Evolutionary conservation across 768 basidiomycete species (phyloP).

Genomic region (Trametes punicea): DNA sequence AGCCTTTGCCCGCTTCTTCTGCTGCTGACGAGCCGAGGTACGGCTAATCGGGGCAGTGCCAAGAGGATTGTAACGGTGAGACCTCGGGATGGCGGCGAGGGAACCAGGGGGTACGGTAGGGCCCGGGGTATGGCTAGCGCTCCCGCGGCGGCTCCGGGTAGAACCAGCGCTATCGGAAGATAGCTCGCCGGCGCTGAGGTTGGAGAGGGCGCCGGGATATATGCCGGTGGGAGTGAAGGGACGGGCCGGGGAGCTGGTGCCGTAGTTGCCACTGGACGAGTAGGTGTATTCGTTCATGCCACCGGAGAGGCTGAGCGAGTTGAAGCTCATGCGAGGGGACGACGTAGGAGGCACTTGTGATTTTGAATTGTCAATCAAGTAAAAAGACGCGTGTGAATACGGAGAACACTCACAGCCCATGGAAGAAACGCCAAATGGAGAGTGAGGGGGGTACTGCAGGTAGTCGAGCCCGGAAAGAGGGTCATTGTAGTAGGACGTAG

Average conservation of each 20-base stretch:
- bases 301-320: slow-evolving; percentile 54
- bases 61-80: slow-evolving; percentile 79
- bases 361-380: slow-evolving; percentile 12
- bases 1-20: slow-evolving; percentile 41
- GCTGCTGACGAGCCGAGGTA: slow-evolving; percentile 44
- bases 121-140: slow-evolving; percentile 53
- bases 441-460: slow-evolving; percentile 69
- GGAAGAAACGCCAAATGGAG: slow-evolving; percentile 55
- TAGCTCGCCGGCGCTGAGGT: slow-evolving; percentile 64
- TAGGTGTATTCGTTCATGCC: slow-evolving; percentile 60
- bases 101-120: slow-evolving; percentile 44
- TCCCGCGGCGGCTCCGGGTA: slow-evolving; percentile 63
- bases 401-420: slow-evolving; percentile 54
- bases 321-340: slow-evolving; percentile 63
- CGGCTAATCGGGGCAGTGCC: slow-evolving; percentile 43
- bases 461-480: slow-evolving; percentile 48
- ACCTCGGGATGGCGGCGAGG: slow-evolving; percentile 63
- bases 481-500: slow-evolving; percentile 40
- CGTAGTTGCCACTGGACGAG: slow-evolving; percentile 52
- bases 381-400: slow-evolving; percentile 16
- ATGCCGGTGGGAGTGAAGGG: slow-evolving; percentile 70
- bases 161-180: slow-evolving; percentile 71
- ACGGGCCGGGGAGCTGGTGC: slow-evolving; percentile 50
- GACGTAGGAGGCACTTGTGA: slow-evolving; percentile 48
- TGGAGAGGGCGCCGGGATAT: slow-evolving; percentile 71